Evolutionary conservation across 192 early-diverging fungal genomes (phyloP).

Genomic region (Linnemannia elongata): DNA sequence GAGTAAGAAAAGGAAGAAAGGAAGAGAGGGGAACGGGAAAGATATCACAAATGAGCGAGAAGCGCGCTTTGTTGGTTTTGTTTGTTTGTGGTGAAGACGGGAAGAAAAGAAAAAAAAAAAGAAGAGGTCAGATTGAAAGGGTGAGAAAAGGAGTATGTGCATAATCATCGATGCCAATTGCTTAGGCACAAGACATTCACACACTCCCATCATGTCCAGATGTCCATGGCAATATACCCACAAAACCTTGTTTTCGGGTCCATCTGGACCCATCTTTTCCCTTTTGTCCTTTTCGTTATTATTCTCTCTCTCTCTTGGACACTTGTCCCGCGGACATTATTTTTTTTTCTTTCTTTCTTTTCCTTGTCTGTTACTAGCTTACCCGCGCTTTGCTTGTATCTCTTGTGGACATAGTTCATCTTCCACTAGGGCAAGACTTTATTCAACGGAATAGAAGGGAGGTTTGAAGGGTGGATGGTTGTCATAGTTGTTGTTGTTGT

Average conservation of each 20-base stretch:
- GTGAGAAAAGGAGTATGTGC: no score
- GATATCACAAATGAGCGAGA: not conserved
- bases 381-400: no score
- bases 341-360: not conserved
- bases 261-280: not conserved
- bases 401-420: no score
- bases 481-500: no score
- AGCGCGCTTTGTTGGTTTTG: conserved; percentile 3
- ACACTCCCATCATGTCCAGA: no score
- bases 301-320: no score
- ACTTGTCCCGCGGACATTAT: not conserved
- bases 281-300: not conserved
- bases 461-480: no score
- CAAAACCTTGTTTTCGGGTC: not conserved
- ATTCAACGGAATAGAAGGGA: no score
- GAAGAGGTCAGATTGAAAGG: no score
- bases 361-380: no score
- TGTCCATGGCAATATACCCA: not conserved
- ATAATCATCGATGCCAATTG: not conserved
- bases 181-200: not conserved
- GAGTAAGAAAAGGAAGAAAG: not conserved
- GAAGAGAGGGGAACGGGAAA: not conserved
- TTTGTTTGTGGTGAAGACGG: not conserved
- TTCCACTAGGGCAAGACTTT: no score
- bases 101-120: no score